Base-by-base conservation (phyloP, 169 alveolate genomes). In the Plasmodium chabaudi region DNA sequence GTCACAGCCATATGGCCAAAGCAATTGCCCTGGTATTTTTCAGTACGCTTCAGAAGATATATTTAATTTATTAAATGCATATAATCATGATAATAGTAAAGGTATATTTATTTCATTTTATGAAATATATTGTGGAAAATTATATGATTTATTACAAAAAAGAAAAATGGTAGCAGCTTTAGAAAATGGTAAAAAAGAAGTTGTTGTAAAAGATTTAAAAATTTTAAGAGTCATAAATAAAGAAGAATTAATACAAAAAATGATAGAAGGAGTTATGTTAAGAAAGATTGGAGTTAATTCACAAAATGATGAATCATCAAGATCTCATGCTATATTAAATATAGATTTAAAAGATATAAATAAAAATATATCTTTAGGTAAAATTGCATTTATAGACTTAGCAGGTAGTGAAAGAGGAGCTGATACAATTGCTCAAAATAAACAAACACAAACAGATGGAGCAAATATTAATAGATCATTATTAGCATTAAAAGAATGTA, bases 391-490 rank as follows among this genome's bases (percentile, higher is more conserved):
- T 79, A 98, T 99, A 13, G 99, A 99, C 91, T 92, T 99, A 73
- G 99, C 99, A 4, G 99, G 99, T 13, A 96, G 99, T 77, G 99
- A 99, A 95, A 95, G 99, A 75, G 99, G 99, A 0, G 99, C 99
- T 1, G 99, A 99, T 90, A 97, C 99, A 12, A 94, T 97, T 49
- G 98, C 97, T 89, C 97, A 97, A 64, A 96, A 97, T 82, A 97
- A 98, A 87, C 97, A 98, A 93, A 98, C 99, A 21, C 97, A 96
- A 88, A 93, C 97, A 65, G 99, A 99, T 75, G 99, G 99, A 4
- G 99, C 99, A 9, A 99, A 99, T 88, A 99, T 99, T 69, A 99
- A 99, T 94, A 96, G 99, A 88, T 98, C 99, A 5, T 92, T 99
- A 55, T 90, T 99, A 51, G 99, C 99, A 19, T 91, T 99, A 74